Evolutionary conservation across 2,329 filamentous ascomycete species (phyloP).

Genomic region (Verticillium zaregamsianum): DNA sequence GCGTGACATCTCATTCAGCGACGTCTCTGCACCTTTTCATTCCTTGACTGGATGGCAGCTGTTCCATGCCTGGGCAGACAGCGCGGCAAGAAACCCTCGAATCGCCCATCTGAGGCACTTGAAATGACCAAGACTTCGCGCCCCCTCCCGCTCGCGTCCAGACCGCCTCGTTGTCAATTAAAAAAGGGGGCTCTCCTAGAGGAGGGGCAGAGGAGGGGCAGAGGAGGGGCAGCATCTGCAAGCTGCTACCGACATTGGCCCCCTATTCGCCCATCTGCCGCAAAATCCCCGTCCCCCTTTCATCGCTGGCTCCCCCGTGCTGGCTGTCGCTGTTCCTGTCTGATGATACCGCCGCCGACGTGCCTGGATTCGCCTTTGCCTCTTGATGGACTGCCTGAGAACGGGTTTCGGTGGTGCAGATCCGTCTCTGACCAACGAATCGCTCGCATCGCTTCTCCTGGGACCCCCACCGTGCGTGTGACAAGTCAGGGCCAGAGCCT

Average conservation of each 20-base stretch:
- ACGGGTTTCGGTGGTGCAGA: not conserved
- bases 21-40: too few species aligned
- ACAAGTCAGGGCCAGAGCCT: not conserved
- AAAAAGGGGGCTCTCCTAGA: not conserved
- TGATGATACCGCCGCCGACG: not conserved
- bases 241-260: not conserved
- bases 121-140: not conserved
- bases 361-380: not conserved
- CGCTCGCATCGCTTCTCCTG: not conserved
- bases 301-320: not conserved
- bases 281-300: not conserved
- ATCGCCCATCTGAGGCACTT: not conserved
- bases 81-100: too few species aligned
- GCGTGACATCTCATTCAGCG: not conserved
- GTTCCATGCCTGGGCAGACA: too few species aligned
- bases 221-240: not conserved
- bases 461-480: not conserved
- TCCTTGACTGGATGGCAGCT: too few species aligned
- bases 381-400: not conserved
- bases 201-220: not conserved
- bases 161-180: not conserved
- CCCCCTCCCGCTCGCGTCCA: not conserved
- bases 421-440: not conserved
- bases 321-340: not conserved
- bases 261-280: not conserved